Conservation (phyloP, 1,284 basidiomycete species). For the Gomphus sp. region DNA sequence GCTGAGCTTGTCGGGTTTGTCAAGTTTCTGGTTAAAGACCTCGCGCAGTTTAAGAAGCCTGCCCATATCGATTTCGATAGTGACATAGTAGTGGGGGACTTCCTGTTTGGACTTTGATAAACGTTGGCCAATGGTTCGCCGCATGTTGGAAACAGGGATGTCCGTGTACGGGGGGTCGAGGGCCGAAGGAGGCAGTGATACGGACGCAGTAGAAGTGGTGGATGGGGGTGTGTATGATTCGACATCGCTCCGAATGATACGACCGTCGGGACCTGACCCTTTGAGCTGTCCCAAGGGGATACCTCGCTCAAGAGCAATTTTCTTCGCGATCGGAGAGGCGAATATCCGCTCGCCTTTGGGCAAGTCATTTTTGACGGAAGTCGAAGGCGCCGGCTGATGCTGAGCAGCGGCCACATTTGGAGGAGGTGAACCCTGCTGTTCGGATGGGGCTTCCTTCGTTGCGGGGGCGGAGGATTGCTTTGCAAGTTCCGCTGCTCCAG, state of each 20-base stretch:
- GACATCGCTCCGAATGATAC: constrained; percentile 91
- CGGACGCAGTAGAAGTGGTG: constrained; percentile 31
- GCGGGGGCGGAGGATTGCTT: constrained; percentile 37
- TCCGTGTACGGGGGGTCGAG: constrained; percentile 74
- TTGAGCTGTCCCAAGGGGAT: constrained; percentile 89
- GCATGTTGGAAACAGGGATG: constrained; percentile 91
- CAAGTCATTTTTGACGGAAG: constrained; percentile 34
- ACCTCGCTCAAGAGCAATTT: constrained; percentile 92
- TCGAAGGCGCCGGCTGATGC: constrained; percentile 16
- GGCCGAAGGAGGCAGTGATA: constrained; percentile 31
- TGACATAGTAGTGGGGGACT: constrained; percentile 97
- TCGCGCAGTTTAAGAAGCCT: constrained; percentile 90
- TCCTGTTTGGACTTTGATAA: constrained; percentile 91
- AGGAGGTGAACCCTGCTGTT: constrained; percentile 28
- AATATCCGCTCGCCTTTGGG: constrained; percentile 77
- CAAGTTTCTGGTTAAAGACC: constrained; percentile 88
- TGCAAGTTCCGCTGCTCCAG: constrained; percentile 75
- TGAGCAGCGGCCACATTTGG: constrained; percentile 24
- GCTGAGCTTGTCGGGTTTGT: constrained; percentile 89
- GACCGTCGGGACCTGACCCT: constrained; percentile 89
- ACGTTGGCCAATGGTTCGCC: constrained; percentile 85
- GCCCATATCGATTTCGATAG: constrained; percentile 95
- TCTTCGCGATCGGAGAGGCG: constrained; percentile 92
- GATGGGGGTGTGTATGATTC: constrained; percentile 72
- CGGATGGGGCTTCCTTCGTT: constrained; percentile 28